Conservation (phyloP, 2,329 filamentous ascomycete species). For the Neocatenulostroma microsporum region DNA sequence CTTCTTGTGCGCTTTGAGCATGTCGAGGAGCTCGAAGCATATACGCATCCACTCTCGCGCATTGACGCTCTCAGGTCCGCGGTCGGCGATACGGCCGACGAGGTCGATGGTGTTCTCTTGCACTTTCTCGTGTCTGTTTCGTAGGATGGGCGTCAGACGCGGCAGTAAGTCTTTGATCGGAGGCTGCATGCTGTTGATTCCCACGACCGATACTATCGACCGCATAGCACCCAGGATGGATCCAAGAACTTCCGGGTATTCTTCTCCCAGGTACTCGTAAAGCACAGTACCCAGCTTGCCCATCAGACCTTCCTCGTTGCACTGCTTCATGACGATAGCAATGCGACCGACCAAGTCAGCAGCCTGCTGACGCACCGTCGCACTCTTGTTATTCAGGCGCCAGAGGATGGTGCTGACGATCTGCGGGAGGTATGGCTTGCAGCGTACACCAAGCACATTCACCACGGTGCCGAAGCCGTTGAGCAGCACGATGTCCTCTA, state of each 20-base stretch:
- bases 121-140: slow-evolving; percentile 97
- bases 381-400: slow-evolving; percentile 95
- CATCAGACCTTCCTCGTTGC: slow-evolving; percentile 90
- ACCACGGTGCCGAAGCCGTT: slow-evolving; percentile 98
- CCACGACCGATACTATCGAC: slow-evolving; percentile 94
- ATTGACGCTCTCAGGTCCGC: slow-evolving; percentile 92
- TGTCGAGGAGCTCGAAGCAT: slow-evolving; percentile 96
- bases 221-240: slow-evolving; percentile 92
- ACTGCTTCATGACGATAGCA: slow-evolving; percentile 98
- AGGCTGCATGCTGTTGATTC: slow-evolving; percentile 96
- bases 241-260: slow-evolving; percentile 94
- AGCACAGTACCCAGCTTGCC: slow-evolving; percentile 89
- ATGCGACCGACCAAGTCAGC: slow-evolving; percentile 95
- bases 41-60: slow-evolving; percentile 99
- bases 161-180: slow-evolving; percentile 94
- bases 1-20: slow-evolving; percentile 99
- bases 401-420: slow-evolving; percentile 96
- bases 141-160: slow-evolving; percentile 91
- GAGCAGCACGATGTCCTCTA: slow-evolving; percentile 91
- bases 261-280: slow-evolving; percentile 97
- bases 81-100: slow-evolving; percentile 94
- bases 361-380: slow-evolving; percentile 92
- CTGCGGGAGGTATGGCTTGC: slow-evolving; percentile 93
- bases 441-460: slow-evolving; percentile 84
- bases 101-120: slow-evolving; percentile 99